Conservation (phyloP, 1,284 basidiomycete species). For the Sporisorium graminicola region DNA sequence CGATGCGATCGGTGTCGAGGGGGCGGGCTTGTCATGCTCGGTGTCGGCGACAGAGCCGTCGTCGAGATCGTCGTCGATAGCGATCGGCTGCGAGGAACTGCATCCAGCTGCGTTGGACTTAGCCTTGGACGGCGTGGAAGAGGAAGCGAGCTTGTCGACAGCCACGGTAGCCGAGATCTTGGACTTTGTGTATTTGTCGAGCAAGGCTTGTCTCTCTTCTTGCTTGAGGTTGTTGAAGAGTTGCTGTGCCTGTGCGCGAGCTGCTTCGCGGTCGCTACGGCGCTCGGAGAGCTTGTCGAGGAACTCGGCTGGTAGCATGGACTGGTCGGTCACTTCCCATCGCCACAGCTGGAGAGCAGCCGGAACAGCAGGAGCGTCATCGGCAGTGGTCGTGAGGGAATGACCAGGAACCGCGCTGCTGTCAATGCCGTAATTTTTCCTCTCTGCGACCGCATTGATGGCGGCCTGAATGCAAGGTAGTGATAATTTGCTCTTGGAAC, state of each 20-base stretch:
- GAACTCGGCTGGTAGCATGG: slow-evolving; percentile 79
- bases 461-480: slow-evolving; percentile 47
- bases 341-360: slow-evolving; percentile 79
- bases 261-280: slow-evolving; percentile 78
- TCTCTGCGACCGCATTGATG: slow-evolving; percentile 52
- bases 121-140: slow-evolving; percentile 9
- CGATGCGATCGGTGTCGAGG: slow-evolving; percentile 25
- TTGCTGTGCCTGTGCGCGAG: slow-evolving; percentile 62
- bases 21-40: slow-evolving; percentile 17
- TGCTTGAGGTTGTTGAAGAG: slow-evolving; percentile 42
- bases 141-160: slow-evolving; percentile 7
- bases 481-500: slow-evolving; percentile 32
- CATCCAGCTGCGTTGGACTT: slow-evolving; percentile 13
- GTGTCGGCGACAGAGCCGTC: slow-evolving; percentile 37
- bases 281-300: slow-evolving; percentile 78
- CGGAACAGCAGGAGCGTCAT: slow-evolving; percentile 14
- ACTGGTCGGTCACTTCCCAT: slow-evolving; percentile 81
- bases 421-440: slow-evolving; percentile 63
- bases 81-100: slow-evolving; percentile 17
- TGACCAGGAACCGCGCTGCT: slow-evolving; percentile 4
- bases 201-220: slow-evolving; percentile 45
- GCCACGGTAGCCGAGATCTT: slow-evolving; percentile 39
- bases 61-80: slow-evolving; percentile 45
- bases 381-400: slow-evolving; percentile 8
- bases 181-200: slow-evolving; percentile 40